Percentiles rank a stretch among this genome's conserved stretches.
These are phyloP conservation scores for Ajuga chamaepitys DNA, from an alignment of 257 asterid genomes.

Conservation along the genomic window DNA sequence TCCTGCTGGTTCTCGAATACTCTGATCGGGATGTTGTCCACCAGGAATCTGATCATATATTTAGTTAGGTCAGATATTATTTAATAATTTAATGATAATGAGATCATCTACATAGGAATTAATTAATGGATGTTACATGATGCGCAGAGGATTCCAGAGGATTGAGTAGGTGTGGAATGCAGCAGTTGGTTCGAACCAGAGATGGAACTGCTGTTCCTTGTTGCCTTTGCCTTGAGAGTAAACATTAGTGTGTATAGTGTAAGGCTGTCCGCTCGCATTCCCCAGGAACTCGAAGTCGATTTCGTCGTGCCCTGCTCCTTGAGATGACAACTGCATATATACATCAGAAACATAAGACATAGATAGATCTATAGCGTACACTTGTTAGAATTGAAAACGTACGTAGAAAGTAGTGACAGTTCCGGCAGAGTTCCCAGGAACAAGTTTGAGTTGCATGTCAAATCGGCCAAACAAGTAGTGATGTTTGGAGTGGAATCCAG, in stretches of 20 bases:
- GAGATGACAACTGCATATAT: slow-evolving; percentile 10
- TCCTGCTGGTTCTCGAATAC: slow-evolving; percentile 12
- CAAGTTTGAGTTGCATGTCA: slow-evolving; percentile 12
- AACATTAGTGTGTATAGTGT: slow-evolving; percentile 18
- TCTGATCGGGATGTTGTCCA: slow-evolving; percentile 13
- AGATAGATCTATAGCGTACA: no score
- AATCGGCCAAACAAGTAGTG: slow-evolving; percentile 9
- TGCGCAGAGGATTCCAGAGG: slow-evolving; percentile 15
- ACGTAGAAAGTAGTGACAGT: slow-evolving; percentile 16
- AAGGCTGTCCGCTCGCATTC: slow-evolving; percentile 8
- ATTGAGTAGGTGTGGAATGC: slow-evolving; percentile 17
- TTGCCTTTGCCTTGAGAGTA: slow-evolving; percentile 11
- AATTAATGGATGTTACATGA: background rate
- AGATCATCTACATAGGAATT: no score
- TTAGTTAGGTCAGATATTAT: background rate
- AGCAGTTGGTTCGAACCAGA: slow-evolving; percentile 15
- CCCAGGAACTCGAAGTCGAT: slow-evolving; percentile 19
- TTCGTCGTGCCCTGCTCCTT: slow-evolving; percentile 15
- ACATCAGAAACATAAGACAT: background rate
- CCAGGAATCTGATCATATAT: slow-evolving; percentile 6
- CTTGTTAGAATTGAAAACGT: background rate
- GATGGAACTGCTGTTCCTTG: slow-evolving; percentile 14
- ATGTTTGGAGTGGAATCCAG: slow-evolving; percentile 12
- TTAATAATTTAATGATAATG: background rate
- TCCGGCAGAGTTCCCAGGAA: slow-evolving; percentile 10